Conservation (phyloP, 306 rosid genomes). For the Cicer chorassanicum region DNA sequence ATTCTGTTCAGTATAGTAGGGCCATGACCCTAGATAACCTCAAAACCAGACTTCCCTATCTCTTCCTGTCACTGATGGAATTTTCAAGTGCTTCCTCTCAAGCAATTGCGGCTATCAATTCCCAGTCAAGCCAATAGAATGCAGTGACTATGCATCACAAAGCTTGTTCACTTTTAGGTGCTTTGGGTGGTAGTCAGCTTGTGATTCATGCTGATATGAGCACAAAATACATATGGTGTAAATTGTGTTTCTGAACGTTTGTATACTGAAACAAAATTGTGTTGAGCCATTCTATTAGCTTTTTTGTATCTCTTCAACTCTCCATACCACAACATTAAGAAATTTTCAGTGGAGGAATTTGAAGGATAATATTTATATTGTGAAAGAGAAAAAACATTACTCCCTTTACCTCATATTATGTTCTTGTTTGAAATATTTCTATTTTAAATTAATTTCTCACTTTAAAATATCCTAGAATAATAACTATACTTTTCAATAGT, state of each 20-base stretch:
- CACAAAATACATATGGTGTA: conserved; percentile 30
- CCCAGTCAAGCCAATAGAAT: conserved; percentile 47
- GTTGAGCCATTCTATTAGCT: conserved; percentile 23
- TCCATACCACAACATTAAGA: not conserved
- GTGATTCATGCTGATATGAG: conserved; percentile 26
- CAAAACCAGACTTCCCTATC: conserved; percentile 69
- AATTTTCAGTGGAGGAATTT: not conserved
- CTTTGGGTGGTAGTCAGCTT: conserved; percentile 22
- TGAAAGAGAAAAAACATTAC: not conserved
- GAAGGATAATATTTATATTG: conserved; percentile 11
- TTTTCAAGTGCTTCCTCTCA: conserved; percentile 65
- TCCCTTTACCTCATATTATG: not conserved
- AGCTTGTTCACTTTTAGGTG: conserved; percentile 28
- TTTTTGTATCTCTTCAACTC: conserved; percentile 29
- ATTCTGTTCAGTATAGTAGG: conserved; percentile 59
- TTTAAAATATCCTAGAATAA: too few relatives aligned
- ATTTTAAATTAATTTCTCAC: too few relatives aligned
- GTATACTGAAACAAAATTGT: conserved; percentile 31
- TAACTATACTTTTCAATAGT: too few relatives aligned
- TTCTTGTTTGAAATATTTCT: too few relatives aligned
- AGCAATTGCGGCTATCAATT: conserved; percentile 58
- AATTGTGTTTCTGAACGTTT: conserved; percentile 26
- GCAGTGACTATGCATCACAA: conserved; percentile 44
- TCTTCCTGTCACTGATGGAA: conserved; percentile 63
- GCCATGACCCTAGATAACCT: conserved; percentile 64